Percentiles rank a stretch among this genome's conserved stretches.
phyloP scores from a whole-genome alignment of 2,329 filamentous ascomycete species.

The Talaromyces albobiverticillius region DNA sequence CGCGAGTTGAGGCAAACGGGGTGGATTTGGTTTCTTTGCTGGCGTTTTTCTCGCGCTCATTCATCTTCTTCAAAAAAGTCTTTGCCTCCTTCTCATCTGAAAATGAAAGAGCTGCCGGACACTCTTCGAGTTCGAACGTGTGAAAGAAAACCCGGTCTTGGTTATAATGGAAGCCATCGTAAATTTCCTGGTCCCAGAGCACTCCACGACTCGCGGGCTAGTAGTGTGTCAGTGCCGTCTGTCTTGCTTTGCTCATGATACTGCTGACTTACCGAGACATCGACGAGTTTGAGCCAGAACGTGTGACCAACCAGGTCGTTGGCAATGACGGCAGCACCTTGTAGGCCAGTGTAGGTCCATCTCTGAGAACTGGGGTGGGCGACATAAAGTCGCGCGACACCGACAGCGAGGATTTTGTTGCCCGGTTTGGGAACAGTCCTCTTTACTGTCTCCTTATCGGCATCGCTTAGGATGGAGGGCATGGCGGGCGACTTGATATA shows the following conservation, averaged over 20 bases:
- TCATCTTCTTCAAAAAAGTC: constrained; percentile 96
- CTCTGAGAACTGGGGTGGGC: constrained; percentile 77
- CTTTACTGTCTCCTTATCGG: constrained; percentile 96
- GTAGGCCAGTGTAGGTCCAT: constrained; percentile 94
- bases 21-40: constrained; percentile 80
- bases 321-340: constrained; percentile 85
- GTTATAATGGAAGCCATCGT: constrained; percentile 91
- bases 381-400: constrained; percentile 88
- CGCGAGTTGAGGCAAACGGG: constrained; percentile 61
- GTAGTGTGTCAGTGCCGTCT: constrained; percentile 14
- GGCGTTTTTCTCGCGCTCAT: constrained; percentile 92
- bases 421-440: constrained; percentile 86
- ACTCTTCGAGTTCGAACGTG: constrained; percentile 93
- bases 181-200: constrained; percentile 97
- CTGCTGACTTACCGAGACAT: constrained; percentile 72
- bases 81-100: constrained; percentile 96
- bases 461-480: constrained; percentile 74
- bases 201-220: constrained; percentile 77
- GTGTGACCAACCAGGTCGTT: constrained; percentile 95
- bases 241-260: background rate
- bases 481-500: constrained; percentile 29
- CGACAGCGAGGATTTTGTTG: constrained; percentile 97
- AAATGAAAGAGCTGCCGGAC: constrained; percentile 85
- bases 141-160: constrained; percentile 98
- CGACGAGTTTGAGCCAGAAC: constrained; percentile 96